Base-by-base conservation (phyloP, 441 rosid species). In the Heliophila coronopifolia region DNA sequence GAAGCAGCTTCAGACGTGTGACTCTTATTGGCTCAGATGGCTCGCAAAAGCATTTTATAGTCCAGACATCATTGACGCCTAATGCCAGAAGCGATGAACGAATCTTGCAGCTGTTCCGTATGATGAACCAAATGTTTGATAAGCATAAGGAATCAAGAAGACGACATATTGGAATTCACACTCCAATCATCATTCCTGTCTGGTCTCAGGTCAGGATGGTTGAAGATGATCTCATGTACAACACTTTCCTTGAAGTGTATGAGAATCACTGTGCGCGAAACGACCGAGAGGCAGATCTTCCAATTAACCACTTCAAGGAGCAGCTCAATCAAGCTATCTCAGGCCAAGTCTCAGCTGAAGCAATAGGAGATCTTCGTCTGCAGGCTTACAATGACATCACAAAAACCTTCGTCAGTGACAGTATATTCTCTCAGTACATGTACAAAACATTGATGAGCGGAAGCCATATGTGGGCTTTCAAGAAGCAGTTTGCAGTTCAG, bases 171-270 rank as follows among this genome's bases (percentile, higher is more conserved):
- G 81, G 69, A 69, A 86, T 94, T 67, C 98, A 94, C 67, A 86
- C 99, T 0, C 99, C 99, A 17, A 93, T 93, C 64, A 94, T 90
- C 26, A 90, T 94, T 75, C 99, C 96, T 61, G 99, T 93, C 69
- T 89, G 99, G 99, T 89, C 97, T 42, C 99, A 93, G 99, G 99
- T 93, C 26, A 93, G 97, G 54, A 86, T 94, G 99, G 99, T 94
- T 35, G 99, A 94, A 75, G 99, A 94, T 54, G 98, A 94, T 74
- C 69, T 90, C 53, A 89, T 89, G 97, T 93, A 81, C 77, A 86
- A 77, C 74, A 89, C 99, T 37, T 84, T 93, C 77, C 95, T 93
- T 19, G 99, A 89, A 81, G 96, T 93, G 41, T 93, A 86, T 50
- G 99, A 93, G 77, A 93, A 89, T 72, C 81, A 93, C 39, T 93